Conservation (phyloP, 2,329 filamentous ascomycete species). For the Exophiala lecanii-corni region DNA sequence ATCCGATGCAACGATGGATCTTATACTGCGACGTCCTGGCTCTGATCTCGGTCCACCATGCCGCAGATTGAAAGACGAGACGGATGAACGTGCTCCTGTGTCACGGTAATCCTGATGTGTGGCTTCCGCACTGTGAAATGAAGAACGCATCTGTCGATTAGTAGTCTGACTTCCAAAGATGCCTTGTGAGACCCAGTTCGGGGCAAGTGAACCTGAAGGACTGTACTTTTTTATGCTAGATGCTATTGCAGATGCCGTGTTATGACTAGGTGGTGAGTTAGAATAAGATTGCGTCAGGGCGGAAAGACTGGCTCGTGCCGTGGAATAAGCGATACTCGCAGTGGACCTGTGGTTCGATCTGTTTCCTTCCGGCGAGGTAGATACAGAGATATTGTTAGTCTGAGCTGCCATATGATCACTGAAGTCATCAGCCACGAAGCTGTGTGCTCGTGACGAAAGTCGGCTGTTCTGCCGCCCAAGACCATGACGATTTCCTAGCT, state of each 20-base stretch:
- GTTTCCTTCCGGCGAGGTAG: constrained; percentile 26
- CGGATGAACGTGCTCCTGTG: constrained; percentile 8
- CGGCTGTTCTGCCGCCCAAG: constrained; percentile 12
- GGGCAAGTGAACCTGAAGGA: constrained; percentile 21
- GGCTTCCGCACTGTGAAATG: constrained; percentile 16
- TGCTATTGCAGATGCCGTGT: constrained; percentile 9
- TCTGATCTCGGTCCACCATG: neutral
- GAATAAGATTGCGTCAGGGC: constrained; percentile 25
- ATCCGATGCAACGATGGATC: constrained; percentile 36
- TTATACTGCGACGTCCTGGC: constrained; percentile 21
- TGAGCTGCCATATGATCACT: constrained; percentile 17
- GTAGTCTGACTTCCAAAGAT: constrained; percentile 16
- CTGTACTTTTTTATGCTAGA: constrained; percentile 24
- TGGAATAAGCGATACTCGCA: constrained; percentile 14
- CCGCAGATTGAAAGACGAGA: constrained; percentile 10
- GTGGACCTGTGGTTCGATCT: constrained; percentile 15
- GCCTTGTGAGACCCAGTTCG: constrained; percentile 18
- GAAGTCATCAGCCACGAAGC: constrained; percentile 19
- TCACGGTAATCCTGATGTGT: constrained; percentile 18
- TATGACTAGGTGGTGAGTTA: constrained; percentile 25
- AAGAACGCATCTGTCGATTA: constrained; percentile 9
- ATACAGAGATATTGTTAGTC: constrained; percentile 21
- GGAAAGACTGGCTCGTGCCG: constrained; percentile 24
- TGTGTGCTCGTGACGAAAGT: constrained; percentile 20
- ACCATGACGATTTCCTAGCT: neutral